phyloP scores from a whole-genome alignment of 1,284 basidiomycete genomes.

The Boletus semigastroideus region DNA sequence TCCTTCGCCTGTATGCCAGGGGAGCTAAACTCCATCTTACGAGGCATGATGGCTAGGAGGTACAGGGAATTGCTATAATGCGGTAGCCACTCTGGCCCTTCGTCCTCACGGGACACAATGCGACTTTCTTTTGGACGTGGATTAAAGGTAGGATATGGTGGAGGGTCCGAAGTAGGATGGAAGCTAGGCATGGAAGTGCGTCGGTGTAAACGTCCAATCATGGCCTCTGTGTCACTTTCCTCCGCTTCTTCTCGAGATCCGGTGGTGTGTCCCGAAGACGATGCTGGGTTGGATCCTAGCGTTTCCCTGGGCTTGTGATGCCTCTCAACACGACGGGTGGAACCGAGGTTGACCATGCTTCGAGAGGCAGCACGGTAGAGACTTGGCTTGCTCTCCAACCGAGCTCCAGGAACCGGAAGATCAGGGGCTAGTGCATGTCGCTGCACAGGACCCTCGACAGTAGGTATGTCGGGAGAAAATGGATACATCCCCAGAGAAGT shows the following conservation, averaged over 20 bases:
- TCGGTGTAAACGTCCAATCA: constrained; percentile 28
- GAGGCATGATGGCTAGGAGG: constrained; percentile 81
- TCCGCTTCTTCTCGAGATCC: constrained; percentile 18
- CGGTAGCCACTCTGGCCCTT: constrained; percentile 83
- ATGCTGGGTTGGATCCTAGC: constrained; percentile 8
- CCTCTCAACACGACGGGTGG: constrained; percentile 24
- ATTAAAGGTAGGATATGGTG: constrained; percentile 35
- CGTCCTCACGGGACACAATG: constrained; percentile 33
- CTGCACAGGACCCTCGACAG: constrained; percentile 1
- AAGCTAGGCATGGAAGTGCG: constrained; percentile 37
- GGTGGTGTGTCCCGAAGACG: constrained; percentile 11
- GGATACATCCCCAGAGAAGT: constrained; percentile 11
- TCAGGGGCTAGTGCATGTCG: constrained; percentile 4
- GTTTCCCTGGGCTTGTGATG: constrained; percentile 17
- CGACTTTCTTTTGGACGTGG: constrained; percentile 23
- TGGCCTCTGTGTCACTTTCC: constrained; percentile 25
- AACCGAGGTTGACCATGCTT: constrained; percentile 42
- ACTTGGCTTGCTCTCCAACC: constrained; percentile 25
- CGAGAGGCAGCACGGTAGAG: constrained; percentile 45
- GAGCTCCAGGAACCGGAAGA: constrained; percentile 4
- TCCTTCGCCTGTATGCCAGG: constrained; percentile 89
- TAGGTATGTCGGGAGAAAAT: constrained; percentile 17
- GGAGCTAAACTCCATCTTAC: constrained; percentile 91
- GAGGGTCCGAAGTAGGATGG: constrained; percentile 32
- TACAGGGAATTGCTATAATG: constrained; percentile 82